A percentile compares a stretch with the other conserved stretches of the same genome.
Conservation (phyloP, 2,329 filamentous ascomycete species). For the Diaporthe citri region DNA sequence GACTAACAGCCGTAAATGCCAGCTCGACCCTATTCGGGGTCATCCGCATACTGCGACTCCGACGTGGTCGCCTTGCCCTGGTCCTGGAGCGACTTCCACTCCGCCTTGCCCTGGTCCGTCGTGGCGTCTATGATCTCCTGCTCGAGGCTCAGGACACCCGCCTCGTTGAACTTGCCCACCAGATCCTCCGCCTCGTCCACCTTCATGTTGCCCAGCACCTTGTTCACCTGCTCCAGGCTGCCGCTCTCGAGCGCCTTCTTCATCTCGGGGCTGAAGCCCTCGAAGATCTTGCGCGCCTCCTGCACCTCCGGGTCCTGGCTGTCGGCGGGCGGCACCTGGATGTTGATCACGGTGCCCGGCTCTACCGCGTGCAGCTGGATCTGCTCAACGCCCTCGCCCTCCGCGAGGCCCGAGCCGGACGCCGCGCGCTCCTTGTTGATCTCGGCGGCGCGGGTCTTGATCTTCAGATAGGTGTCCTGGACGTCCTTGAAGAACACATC, state of each 20-base stretch:
- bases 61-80: constrained; percentile 41
- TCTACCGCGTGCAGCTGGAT: constrained; percentile 98
- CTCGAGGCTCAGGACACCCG: constrained; percentile 90
- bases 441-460: constrained; percentile 81
- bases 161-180: constrained; percentile 81
- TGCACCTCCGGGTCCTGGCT: constrained; percentile 75
- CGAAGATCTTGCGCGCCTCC: constrained; percentile 80
- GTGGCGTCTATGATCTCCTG: constrained; percentile 96
- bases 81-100: constrained; percentile 79
- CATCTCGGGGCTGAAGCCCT: constrained; percentile 85
- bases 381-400: constrained; percentile 80
- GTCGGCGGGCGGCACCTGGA: constrained; percentile 79
- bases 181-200: constrained; percentile 86
- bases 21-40: constrained; percentile 36
- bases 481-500: constrained; percentile 95
- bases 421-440: constrained; percentile 68
- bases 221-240: constrained; percentile 89
- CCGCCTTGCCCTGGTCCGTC: constrained; percentile 84
- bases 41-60: constrained; percentile 40
- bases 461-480: constrained; percentile 85
- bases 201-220: constrained; percentile 86
- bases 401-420: constrained; percentile 50
- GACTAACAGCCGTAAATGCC: not conserved
- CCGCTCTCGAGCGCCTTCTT: constrained; percentile 87
- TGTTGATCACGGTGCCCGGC: constrained; percentile 91